A percentile compares a stretch with the other conserved stretches of the same genome.
phyloP scores from a whole-genome alignment of 1,284 basidiomycete genomes.

The Vanrija pseudolonga region DNA sequence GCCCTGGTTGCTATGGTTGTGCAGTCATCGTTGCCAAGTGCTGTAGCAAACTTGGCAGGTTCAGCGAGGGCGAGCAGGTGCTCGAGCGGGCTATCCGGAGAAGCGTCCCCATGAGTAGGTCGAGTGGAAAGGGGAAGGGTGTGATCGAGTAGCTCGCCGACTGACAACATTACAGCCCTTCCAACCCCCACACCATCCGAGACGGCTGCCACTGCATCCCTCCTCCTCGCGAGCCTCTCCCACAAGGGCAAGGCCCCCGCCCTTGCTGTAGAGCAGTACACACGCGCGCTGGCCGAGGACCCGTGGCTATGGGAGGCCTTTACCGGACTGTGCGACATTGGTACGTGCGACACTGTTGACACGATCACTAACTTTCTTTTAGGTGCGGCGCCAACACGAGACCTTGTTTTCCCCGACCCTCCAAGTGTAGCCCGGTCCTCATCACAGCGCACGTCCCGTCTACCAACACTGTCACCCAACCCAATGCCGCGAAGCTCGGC shows the following conservation, averaged over 20 bases:
- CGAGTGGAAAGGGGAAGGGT: not conserved
- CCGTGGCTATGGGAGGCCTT: conserved; percentile 92
- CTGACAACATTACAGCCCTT: conserved; percentile 25
- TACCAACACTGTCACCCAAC: conserved; percentile 54
- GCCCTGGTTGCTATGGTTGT: conserved; percentile 62
- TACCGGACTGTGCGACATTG: conserved; percentile 77
- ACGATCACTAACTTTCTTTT: not conserved
- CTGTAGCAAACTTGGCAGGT: conserved; percentile 64
- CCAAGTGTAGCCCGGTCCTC: conserved; percentile 21
- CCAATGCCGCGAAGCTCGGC: conserved; percentile 45
- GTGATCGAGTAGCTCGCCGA: not conserved
- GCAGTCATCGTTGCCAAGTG: conserved; percentile 74
- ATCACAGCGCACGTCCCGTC: conserved; percentile 45
- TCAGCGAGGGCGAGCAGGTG: conserved; percentile 41
- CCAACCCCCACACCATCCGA: conserved; percentile 24
- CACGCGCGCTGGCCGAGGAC: conserved; percentile 66
- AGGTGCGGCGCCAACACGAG: conserved; percentile 29
- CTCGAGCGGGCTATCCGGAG: conserved; percentile 36
- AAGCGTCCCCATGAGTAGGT: conserved; percentile 32
- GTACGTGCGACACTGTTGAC: conserved; percentile 53
- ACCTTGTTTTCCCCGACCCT: conserved; percentile 32
- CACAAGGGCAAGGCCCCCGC: conserved; percentile 56
- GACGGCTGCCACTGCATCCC: conserved; percentile 27
- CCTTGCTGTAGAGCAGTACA: conserved; percentile 68
- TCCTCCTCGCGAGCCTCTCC: conserved; percentile 35